phyloP scores from a whole-genome alignment of 2,329 filamentous ascomycete species.

The Cytospora piceae region DNA sequence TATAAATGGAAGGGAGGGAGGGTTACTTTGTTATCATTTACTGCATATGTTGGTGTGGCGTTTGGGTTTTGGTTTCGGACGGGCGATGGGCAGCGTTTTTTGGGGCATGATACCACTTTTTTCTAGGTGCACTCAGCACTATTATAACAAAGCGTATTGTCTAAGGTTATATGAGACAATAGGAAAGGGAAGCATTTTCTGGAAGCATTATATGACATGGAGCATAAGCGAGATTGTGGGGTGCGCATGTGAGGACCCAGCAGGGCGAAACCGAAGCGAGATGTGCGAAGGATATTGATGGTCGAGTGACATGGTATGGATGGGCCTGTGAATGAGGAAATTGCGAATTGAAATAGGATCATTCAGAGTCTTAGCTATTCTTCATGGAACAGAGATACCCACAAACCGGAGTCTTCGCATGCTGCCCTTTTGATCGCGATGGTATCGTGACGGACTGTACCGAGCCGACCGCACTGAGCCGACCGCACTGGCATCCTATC shows the following conservation, averaged over 20 bases:
- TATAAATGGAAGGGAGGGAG: background rate
- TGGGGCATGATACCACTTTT: constrained; percentile 3
- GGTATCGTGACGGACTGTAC: background rate
- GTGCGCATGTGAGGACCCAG: background rate
- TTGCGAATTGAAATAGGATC: too few relatives aligned
- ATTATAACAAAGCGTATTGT: background rate
- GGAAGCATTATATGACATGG: background rate
- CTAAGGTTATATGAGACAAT: background rate
- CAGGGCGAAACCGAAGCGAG: background rate
- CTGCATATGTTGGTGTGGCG: background rate
- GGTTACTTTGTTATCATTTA: background rate
- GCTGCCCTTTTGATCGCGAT: background rate
- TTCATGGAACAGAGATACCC: background rate
- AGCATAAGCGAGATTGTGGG: background rate
- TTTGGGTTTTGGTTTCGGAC: background rate
- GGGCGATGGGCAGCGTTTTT: background rate
- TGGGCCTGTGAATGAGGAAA: background rate
- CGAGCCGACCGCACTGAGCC: background rate
- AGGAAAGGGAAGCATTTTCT: background rate
- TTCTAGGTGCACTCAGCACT: background rate
- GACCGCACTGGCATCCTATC: background rate
- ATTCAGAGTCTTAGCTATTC: background rate
- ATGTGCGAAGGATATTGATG: background rate
- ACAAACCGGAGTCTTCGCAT: background rate
- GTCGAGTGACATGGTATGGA: background rate